phyloP scores from a whole-genome alignment of 164 flowering plant species.

The Tetrastigma voinierianum region DNA sequence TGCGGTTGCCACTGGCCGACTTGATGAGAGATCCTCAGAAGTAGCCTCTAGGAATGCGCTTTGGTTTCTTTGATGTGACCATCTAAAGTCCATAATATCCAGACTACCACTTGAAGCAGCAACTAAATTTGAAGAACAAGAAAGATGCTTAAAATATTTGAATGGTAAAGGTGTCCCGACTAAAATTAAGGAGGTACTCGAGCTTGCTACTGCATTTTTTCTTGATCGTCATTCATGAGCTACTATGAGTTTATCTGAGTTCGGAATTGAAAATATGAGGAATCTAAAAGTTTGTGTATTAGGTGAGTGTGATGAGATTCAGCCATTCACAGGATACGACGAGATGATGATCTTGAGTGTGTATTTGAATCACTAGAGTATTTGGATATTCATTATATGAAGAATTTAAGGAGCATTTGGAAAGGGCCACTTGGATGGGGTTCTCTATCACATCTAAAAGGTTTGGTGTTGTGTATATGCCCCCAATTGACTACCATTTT shows the following conservation, averaged over 20 bases:
- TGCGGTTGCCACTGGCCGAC: slow-evolving; percentile 7
- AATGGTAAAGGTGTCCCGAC: slow-evolving; percentile 1
- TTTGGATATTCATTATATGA: slow-evolving; percentile 8
- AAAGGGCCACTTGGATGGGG: not conserved
- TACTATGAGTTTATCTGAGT: slow-evolving; percentile 9
- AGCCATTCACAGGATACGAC: not conserved
- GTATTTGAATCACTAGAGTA: not conserved
- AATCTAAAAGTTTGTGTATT: slow-evolving; percentile 10
- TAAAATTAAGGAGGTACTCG: not conserved
- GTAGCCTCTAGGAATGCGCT: no score
- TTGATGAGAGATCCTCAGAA: no score
- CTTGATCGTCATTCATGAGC: slow-evolving; percentile 8
- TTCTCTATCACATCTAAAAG: no score
- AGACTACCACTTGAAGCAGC: not conserved
- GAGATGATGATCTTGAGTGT: not conserved
- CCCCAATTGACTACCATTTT: no score
- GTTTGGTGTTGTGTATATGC: no score
- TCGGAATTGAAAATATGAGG: slow-evolving; percentile 7
- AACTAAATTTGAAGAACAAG: not conserved
- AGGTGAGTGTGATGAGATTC: slow-evolving; percentile 13
- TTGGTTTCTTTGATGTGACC: slow-evolving; percentile 4
- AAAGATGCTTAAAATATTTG: slow-evolving; percentile 3
- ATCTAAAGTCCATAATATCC: not conserved
- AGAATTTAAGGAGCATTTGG: slow-evolving; percentile 7
- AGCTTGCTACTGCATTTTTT: slow-evolving; percentile 1